Base-by-base conservation (phyloP, 2,329 filamentous ascomycete species). In the Penicillium janthinellum region DNA sequence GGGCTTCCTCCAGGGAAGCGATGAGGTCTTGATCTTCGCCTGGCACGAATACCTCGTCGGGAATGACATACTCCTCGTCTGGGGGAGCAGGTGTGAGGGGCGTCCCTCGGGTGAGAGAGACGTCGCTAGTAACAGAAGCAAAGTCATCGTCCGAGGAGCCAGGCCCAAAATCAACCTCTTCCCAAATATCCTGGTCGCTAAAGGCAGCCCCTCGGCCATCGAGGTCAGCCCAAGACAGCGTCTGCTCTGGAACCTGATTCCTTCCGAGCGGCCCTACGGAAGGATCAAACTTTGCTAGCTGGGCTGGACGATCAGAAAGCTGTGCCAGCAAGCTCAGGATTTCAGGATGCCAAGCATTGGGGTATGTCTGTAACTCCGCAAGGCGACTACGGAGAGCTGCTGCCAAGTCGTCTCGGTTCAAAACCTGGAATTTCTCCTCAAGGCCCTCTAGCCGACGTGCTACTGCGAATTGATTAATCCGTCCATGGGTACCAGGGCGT, bases 401-500 rank as follows among this genome's bases (percentile, higher is more conserved):
- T 12, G 92, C 91, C 28, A 97, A 79, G 41, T 86, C 86, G 68
- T 97, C 93, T 62, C 90, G 87, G 70, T 90, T 88, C 50, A 91
- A 83, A 56, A 98, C 83, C 35, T 87, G 85, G 68, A 97, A 95
- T 67, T 94, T 92, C 78, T 98, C 95, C 66, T 93, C 88, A 2
- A 97, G 81, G 0, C 90, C 90, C 51, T 86, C 81, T 1, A 94
- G 80, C 38, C 82, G 83, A 39, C 83, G 83, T 41, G 84, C 79
- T 20, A 93, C 85, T 47, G 90, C 87, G 70, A 93, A 93, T 65
- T 91, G 89, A 69, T 94, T 91, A 1, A 88, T 91, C 39, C 89
- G 84, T 37, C 84, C 79, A 71, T 85, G 86, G 49, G 76, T 84
- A 65, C 73, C 71, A 39, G 75, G 65, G 53, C 72, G 77, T 25